phyloP scores from a whole-genome alignment of 1,139 yeast genomes.

The Nematodospora anomalae region DNA sequence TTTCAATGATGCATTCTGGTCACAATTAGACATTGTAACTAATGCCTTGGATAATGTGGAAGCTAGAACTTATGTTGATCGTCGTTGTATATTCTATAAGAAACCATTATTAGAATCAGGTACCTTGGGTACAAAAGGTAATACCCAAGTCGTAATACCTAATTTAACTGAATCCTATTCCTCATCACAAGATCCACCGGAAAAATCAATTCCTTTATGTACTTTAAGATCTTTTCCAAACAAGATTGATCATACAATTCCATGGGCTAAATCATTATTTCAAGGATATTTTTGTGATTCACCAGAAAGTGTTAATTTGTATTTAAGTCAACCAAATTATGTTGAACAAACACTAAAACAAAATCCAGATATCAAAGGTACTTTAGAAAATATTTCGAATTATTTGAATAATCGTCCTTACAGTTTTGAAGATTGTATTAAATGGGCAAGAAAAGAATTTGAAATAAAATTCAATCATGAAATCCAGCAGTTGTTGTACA shows the following conservation, averaged over 20 bases:
- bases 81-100: conserved; percentile 90
- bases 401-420: conserved; percentile 81
- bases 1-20: conserved; percentile 88
- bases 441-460: conserved; percentile 92
- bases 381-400: conserved; percentile 72
- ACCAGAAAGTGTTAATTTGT: conserved; percentile 89
- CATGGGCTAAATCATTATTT: conserved; percentile 96
- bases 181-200: conserved; percentile 98
- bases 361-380: conserved; percentile 86
- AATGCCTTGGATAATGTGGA: conserved; percentile 97
- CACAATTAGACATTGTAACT: conserved; percentile 77
- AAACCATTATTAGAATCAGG: conserved; percentile 95
- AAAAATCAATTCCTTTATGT: conserved; percentile 94
- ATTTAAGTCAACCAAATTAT: conserved; percentile 87
- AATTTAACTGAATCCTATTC: conserved; percentile 91
- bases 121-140: conserved; percentile 97
- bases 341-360: conserved; percentile 90
- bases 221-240: conserved; percentile 96
- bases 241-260: conserved; percentile 97
- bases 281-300: conserved; percentile 91
- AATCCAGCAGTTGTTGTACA: conserved; percentile 82
- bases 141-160: conserved; percentile 95
- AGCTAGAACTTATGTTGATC: conserved; percentile 96
- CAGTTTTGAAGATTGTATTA: conserved; percentile 88
- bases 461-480: conserved; percentile 84